Base-by-base conservation (phyloP, 352 stramenopile genomes). In the Globisporangium spinosum region DNA sequence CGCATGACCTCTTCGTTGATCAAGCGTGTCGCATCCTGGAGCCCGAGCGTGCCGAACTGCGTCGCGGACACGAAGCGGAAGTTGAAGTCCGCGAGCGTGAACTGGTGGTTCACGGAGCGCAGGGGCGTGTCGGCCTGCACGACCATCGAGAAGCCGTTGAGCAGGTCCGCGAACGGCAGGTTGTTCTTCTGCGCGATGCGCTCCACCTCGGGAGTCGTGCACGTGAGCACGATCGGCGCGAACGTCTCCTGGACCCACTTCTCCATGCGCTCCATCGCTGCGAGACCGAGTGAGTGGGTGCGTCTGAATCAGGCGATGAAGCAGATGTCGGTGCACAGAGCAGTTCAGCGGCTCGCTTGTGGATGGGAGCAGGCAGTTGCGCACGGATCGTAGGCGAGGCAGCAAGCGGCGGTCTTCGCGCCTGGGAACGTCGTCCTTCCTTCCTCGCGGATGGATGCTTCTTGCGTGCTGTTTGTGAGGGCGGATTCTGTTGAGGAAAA, bases 131-230 rank as follows among this genome's bases (percentile, higher is more conserved):
- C 80, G 58, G 79, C 80, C 59, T 87, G 71, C 8, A 77, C 62
- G 49, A 96, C 66, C 58, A 83, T 76, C 27, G 77, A 68, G 68
- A 93, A 94, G 22, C 77, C 88, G 57, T 90, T 94, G 35, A 96
- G 74, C 34, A 96, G 62, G 57, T 94, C 79, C 3, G 83, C 76
- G 27, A 94, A 73, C 6, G 78, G 77, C n/a, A 96, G 70, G 51
- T 83, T 86, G 69, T 94, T 96, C 77, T 96, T 96, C 58, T 86
- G 78, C 45, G 80, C 77, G 63, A 96, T 81, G 43, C 88, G 86
- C 71, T 96, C 86, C 2, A 86, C 83, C 72, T 96, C 88, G 12
- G 76, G 70, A 12, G 86, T 91, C 55, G 82, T 71, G 76, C 85
- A 89, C 20, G 85, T 89, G 43, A 96, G 82, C 71, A 96, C 86